Percentiles rank a stretch among this genome's conserved stretches.
Conservation (phyloP, 768 basidiomycete genomes). For the Rhodotorula diobovata region DNA sequence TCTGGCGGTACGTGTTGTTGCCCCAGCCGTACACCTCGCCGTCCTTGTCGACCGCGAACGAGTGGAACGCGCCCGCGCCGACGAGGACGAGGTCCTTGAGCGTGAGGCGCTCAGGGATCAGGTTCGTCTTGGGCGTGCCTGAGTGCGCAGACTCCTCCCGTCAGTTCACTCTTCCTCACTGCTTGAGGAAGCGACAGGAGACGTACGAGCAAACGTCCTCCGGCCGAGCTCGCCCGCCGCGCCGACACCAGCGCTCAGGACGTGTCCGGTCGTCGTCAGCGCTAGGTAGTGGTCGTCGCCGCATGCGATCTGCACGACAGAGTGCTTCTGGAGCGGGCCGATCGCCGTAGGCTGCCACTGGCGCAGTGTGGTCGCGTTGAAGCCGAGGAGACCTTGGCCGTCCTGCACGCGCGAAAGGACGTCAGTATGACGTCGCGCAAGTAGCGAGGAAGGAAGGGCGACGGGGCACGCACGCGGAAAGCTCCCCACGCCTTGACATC, state of each 20-base stretch:
- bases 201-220: conserved; percentile 60
- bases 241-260: conserved; percentile 85
- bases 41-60: conserved; percentile 78
- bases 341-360: conserved; percentile 57
- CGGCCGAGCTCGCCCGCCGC: conserved; percentile 88
- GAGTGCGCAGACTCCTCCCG: neutral
- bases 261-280: conserved; percentile 76
- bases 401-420: conserved; percentile 23
- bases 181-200: neutral
- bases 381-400: conserved; percentile 78
- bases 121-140: conserved; percentile 80
- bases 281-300: conserved; percentile 87
- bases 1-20: conserved; percentile 75
- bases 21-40: conserved; percentile 94
- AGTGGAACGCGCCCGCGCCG: conserved; percentile 78
- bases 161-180: neutral
- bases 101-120: conserved; percentile 76
- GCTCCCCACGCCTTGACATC: conserved; percentile 82
- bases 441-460: neutral
- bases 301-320: conserved; percentile 67
- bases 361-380: conserved; percentile 60
- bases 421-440: too few relatives aligned
- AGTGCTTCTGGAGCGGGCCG: conserved; percentile 45
- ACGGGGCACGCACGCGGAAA: conserved; percentile 62
- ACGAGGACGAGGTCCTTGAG: conserved; percentile 69